Evolutionary conservation across 2,329 filamentous ascomycete species (phyloP).

Genomic region (Bertia moriformis): DNA sequence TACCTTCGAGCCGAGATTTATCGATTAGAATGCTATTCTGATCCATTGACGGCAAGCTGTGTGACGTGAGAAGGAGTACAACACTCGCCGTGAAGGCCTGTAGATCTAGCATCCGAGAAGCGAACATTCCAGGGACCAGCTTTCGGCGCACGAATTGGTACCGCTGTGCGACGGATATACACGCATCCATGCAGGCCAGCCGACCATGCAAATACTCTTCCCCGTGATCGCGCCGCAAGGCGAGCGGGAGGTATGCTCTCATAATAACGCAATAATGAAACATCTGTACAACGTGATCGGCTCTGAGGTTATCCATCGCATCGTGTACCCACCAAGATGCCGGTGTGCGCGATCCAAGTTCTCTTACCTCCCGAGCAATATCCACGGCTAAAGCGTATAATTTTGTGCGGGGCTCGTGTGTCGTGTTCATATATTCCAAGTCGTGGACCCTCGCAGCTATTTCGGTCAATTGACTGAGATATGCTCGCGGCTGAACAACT

Average conservation of each 20-base stretch:
- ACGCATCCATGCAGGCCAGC: slow-evolving; percentile 6
- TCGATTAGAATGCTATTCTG: slow-evolving; percentile 1
- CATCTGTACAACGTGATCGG: slow-evolving; percentile 6
- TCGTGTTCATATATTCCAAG: slow-evolving; percentile 8
- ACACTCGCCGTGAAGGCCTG: slow-evolving; percentile 7
- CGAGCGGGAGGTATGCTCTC: slow-evolving; percentile 5
- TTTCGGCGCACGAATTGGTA: slow-evolving; percentile 5
- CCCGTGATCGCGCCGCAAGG: slow-evolving; percentile 4
- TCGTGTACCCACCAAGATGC: slow-evolving; percentile 6
- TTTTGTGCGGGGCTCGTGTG: slow-evolving; percentile 6
- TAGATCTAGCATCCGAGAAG: slow-evolving; percentile 5
- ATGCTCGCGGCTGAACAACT: slow-evolving; percentile 8
- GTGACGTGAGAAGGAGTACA: slow-evolving; percentile 5
- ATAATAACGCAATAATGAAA: slow-evolving; percentile 5
- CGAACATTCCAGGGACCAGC: slow-evolving; percentile 5
- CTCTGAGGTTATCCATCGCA: slow-evolving; percentile 1
- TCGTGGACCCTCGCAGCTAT: slow-evolving; percentile 10
- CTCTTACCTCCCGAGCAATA: slow-evolving; percentile 11
- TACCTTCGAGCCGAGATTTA: slow-evolving; percentile 2
- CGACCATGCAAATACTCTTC: slow-evolving; percentile 5
- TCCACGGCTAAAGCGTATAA: slow-evolving; percentile 9
- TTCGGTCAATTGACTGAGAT: slow-evolving; percentile 10
- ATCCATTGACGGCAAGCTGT: slow-evolving; percentile 1
- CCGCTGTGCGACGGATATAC: slow-evolving; percentile 4
- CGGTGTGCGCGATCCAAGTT: slow-evolving; percentile 9